phyloP scores from a whole-genome alignment of 257 asterid species.

The Anisodus acutangulus region DNA sequence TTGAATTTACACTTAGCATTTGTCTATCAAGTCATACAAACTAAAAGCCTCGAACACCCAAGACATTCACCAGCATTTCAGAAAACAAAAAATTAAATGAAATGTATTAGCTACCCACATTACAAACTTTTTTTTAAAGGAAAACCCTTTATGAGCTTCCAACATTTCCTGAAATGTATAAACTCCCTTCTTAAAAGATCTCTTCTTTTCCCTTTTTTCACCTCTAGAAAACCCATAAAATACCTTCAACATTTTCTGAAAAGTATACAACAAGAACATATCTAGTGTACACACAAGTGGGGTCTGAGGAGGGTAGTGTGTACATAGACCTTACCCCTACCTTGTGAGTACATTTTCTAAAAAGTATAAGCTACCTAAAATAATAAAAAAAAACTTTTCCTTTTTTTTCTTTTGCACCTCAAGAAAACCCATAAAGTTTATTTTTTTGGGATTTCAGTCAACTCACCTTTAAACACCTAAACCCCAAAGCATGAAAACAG shows the following conservation, averaged over 20 bases:
- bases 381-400: neutral
- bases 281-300: too few relatives aligned
- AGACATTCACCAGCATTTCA: constrained; percentile 25
- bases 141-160: neutral
- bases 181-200: constrained; percentile 14
- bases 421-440: neutral
- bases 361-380: neutral
- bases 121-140: neutral
- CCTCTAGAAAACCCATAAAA: neutral
- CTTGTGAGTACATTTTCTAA: too few relatives aligned
- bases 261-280: neutral
- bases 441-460: neutral
- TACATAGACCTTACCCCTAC: too few relatives aligned
- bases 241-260: neutral
- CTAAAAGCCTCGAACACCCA: neutral
- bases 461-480: constrained; percentile 4
- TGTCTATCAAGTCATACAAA: constrained; percentile 5
- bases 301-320: too few relatives aligned
- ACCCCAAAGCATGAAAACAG: neutral
- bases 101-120: neutral
- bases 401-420: neutral
- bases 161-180: neutral
- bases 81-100: neutral
- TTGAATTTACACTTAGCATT: neutral
- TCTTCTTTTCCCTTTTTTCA: neutral